These are phyloP conservation scores for Cryptococcus sp. DNA, from an alignment of 1,284 basidiomycete species.

Conservation along the genomic window DNA sequence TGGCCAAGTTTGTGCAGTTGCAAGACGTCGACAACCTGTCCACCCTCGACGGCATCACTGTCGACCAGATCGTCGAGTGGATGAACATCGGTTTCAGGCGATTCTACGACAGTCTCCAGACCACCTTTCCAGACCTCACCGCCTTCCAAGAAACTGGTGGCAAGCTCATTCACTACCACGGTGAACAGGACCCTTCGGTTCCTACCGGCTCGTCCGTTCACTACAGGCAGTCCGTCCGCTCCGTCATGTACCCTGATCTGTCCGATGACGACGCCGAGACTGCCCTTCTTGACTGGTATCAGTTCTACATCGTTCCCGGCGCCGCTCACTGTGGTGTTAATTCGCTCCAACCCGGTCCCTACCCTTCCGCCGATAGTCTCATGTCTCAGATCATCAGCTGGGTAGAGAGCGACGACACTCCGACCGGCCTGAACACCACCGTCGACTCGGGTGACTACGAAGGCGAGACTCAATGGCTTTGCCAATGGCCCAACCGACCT, in stretches of 20 bases:
- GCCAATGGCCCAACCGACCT: slow-evolving; percentile 3
- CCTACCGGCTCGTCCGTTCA: slow-evolving; percentile 5
- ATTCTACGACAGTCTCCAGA: slow-evolving; percentile 7
- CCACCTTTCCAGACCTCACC: slow-evolving; percentile 23
- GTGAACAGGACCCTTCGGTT: slow-evolving; percentile 19
- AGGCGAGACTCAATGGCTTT: slow-evolving; percentile 1
- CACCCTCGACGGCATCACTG: slow-evolving; percentile 14
- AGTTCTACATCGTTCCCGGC: slow-evolving; percentile 27
- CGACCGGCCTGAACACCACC: slow-evolving; percentile 6
- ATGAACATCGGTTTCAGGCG: slow-evolving; percentile 6
- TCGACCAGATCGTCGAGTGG: slow-evolving; percentile 16
- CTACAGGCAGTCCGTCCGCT: slow-evolving; percentile 4
- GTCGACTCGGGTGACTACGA: slow-evolving; percentile 3
- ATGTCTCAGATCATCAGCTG: slow-evolving; percentile 11
- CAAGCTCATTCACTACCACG: slow-evolving; percentile 35
- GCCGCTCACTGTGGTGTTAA: slow-evolving; percentile 22
- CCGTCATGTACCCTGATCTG: slow-evolving; percentile 5
- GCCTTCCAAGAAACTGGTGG: slow-evolving; percentile 21
- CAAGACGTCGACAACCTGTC: slow-evolving; percentile 2
- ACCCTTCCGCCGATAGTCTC: background rate
- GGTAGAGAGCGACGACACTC: slow-evolving; percentile 14
- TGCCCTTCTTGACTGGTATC: slow-evolving; percentile 17
- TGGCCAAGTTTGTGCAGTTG: background rate
- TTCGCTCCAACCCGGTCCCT: slow-evolving; percentile 13
- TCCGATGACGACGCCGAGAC: background rate